A percentile compares a stretch with the other conserved stretches of the same genome.
These are phyloP conservation scores for Fusarium mexicanum DNA, from an alignment of 2,329 filamentous ascomycete genomes.

Conservation along the genomic window DNA sequence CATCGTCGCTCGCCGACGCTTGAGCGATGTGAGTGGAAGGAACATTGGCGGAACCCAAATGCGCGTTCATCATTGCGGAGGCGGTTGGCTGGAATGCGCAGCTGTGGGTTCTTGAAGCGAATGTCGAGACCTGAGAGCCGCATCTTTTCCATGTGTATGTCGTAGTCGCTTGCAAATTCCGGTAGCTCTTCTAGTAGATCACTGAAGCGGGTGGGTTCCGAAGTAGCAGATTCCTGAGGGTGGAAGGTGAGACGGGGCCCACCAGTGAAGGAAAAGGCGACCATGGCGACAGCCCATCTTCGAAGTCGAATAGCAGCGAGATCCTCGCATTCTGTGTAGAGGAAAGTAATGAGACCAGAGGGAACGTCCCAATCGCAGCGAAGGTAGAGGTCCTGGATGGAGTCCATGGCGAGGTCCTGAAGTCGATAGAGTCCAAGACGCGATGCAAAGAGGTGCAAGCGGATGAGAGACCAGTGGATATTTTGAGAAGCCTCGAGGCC, in stretches of 20 bases:
- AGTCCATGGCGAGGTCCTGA: constrained; percentile 67
- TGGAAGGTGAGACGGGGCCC: constrained; percentile 47
- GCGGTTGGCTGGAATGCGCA: constrained; percentile 65
- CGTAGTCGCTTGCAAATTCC: constrained; percentile 61
- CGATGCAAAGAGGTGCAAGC: constrained; percentile 67
- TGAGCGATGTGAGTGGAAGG: constrained; percentile 67
- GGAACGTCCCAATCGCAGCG: constrained; percentile 67
- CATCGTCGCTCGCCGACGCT: constrained; percentile 64
- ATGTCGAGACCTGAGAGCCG: constrained; percentile 59
- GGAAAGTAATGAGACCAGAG: constrained; percentile 59
- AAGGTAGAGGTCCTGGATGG: constrained; percentile 67
- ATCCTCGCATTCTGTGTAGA: constrained; percentile 64
- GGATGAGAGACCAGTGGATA: constrained; percentile 66
- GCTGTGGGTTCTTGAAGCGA: constrained; percentile 68
- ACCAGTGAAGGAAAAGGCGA: constrained; percentile 62
- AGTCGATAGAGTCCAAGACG: constrained; percentile 59
- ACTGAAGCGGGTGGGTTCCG: constrained; percentile 51
- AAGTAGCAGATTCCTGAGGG: constrained; percentile 43
- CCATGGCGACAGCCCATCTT: constrained; percentile 69
- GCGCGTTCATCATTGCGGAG: constrained; percentile 65
- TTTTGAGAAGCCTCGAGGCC: constrained; percentile 47
- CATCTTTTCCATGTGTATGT: constrained; percentile 63
- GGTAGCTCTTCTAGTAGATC: constrained; percentile 56
- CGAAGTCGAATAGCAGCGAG: constrained; percentile 62
- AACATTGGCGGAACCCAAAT: constrained; percentile 70